Evolutionary conservation across 2,329 filamentous ascomycete species (phyloP).

Genomic region (Microdochium paspali): DNA sequence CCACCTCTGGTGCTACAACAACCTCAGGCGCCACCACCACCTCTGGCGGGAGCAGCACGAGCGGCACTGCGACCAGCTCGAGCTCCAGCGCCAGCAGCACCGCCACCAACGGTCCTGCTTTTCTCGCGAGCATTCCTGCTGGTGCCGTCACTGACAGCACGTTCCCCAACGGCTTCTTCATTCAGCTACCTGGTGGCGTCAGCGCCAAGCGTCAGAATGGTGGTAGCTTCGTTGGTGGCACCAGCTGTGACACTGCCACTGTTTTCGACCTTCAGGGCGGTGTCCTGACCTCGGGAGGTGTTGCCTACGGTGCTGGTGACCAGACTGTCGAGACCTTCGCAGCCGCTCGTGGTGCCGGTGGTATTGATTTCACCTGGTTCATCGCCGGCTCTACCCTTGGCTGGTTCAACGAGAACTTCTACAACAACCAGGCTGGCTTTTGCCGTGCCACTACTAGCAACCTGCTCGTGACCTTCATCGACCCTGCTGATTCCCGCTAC

Average conservation of each 20-base stretch:
- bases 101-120: conserved; percentile 4
- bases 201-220: neutral
- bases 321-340: conserved; percentile 9
- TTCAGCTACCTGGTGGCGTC: neutral
- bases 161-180: neutral
- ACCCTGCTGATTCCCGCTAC: neutral
- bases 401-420: conserved; percentile 16
- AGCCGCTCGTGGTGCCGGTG: conserved; percentile 1
- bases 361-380: conserved; percentile 8
- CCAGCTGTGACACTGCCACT: conserved; percentile 11
- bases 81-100: conserved; percentile 2
- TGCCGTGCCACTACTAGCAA: conserved; percentile 7
- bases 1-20: neutral
- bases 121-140: conserved; percentile 10
- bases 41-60: neutral
- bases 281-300: neutral
- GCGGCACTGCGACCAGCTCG: conserved; percentile 1
- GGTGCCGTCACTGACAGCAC: neutral
- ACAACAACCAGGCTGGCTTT: conserved; percentile 13
- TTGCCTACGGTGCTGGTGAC: conserved; percentile 6
- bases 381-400: conserved; percentile 7
- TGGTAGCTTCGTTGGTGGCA: neutral
- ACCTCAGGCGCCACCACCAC: neutral
- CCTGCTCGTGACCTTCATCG: neutral
- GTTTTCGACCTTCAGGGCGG: conserved; percentile 13